Base-by-base conservation (phyloP, 2,329 filamentous ascomycete species). In the Didymella keratinophila region DNA sequence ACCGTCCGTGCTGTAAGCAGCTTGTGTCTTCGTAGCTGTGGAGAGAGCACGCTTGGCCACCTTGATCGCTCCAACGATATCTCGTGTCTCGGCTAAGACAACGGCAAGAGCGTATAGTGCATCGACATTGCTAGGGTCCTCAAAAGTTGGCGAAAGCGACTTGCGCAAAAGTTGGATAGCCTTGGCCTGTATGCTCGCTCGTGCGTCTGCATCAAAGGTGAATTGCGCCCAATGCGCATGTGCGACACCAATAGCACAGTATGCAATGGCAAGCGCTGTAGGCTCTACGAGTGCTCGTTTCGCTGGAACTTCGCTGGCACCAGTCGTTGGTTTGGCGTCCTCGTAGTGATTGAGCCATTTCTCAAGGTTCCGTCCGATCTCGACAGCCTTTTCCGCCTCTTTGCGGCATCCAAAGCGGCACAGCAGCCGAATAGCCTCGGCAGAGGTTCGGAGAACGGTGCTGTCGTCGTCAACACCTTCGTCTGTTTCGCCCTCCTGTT, bases 11-110 rank as follows among this genome's bases (percentile, higher is more conserved):
- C 70, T 72, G 23, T 71, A 63, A 2, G 68, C 62, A 21, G 69
- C 50, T n/a, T 71, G 71, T 8, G 61, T 52, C 36, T 69, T 71
- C 11, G 71, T 65, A 43, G 83, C 84, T 4, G 87, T 82, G 42
- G 89, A 82, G 42, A 98, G 80, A 0, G 91, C 91, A 37, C 85
- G 84, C 76, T 93, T 96, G 53, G 93, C 87, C 37, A 92, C 86
- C 65, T 93, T 90, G 60, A 97, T 91, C 2, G 95, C 93, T 21
- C 87, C 84, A 45, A 88, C 83, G 25, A 97, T 79, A 71, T 97
- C 91, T 67, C 93, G 84, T 63, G 90, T 90, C 78, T 99, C 93
- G 0, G 94, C 93, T 32, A 97, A 83, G n/a, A 97, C 80, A n/a
- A 95, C 79, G 10, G 88, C 90, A 1, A 98, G 83, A 1, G 91